Percentiles rank a stretch among this genome's conserved stretches.
Evolutionary conservation across 441 rosid species (phyloP).

Genomic region (Iberis amara): DNA sequence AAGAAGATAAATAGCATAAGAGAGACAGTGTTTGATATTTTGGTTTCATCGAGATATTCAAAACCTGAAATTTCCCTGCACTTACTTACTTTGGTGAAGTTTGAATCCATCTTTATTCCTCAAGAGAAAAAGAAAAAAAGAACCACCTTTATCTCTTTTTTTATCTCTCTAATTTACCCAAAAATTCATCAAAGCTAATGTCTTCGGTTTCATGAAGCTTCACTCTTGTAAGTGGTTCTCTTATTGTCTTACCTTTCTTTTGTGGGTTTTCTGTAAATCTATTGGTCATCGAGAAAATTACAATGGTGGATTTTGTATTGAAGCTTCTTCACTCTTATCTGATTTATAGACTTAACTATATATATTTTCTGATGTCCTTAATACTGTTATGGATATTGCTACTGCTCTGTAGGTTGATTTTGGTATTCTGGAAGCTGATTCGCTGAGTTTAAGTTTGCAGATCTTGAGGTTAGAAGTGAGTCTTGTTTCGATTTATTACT

Average conservation of each 20-base stretch:
- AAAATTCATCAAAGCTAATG: too few relatives aligned
- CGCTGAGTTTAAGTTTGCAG: conserved; percentile 26
- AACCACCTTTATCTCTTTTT: background rate
- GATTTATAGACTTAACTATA: too few relatives aligned
- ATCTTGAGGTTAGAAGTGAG: conserved; percentile 50
- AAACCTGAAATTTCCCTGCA: background rate
- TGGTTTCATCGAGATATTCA: conserved; percentile 6
- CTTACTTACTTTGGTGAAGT: conserved; percentile 8
- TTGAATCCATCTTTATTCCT: conserved; percentile 21
- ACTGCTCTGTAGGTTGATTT: conserved; percentile 34
- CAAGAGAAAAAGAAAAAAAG: background rate
- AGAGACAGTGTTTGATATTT: conserved; percentile 14
- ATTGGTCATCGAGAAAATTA: too few relatives aligned
- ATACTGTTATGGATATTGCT: background rate
- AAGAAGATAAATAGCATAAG: conserved; percentile 12
- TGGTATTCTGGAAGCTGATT: conserved; percentile 24
- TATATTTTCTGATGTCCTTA: too few relatives aligned
- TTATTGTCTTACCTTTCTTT: background rate
- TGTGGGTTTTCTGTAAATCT: background rate
- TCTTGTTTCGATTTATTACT: conserved; percentile 18
- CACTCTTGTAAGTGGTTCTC: conserved; percentile 32
- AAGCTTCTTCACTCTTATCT: background rate
- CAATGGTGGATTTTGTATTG: background rate
- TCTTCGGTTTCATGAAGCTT: conserved; percentile 25
- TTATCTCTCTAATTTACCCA: background rate